Percentiles rank a stretch among this genome's conserved stretches.
These are phyloP conservation scores for Phytophthora quininea DNA, from an alignment of 352 stramenopile species.

Conservation along the genomic window DNA sequence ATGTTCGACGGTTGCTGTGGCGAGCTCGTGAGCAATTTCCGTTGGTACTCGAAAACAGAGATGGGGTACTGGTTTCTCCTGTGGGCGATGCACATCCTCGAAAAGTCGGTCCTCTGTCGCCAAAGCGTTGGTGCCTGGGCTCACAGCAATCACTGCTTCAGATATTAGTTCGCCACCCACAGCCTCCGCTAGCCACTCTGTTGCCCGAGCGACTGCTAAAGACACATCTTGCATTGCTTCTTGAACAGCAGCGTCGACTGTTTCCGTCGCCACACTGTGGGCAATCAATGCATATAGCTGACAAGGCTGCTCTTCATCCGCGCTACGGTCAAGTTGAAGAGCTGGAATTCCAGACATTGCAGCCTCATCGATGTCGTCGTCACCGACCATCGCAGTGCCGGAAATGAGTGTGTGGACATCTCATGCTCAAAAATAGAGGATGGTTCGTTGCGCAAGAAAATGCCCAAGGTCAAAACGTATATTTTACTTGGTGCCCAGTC, in stretches of 20 bases:
- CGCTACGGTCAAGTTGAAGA: conserved; percentile 9
- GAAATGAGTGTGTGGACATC: conserved; percentile 20
- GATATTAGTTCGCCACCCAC: conserved; percentile 21
- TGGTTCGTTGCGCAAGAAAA: too few relatives aligned
- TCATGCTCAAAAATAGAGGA: conserved; percentile 37
- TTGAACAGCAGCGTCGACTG: conserved; percentile 12
- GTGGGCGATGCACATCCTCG: too few relatives aligned
- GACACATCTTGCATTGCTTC: conserved; percentile 22
- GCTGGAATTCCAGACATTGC: conserved; percentile 7
- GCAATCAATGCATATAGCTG: conserved; percentile 7
- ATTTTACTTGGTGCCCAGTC: not conserved
- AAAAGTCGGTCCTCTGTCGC: not conserved
- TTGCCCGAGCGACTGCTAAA: conserved; percentile 17
- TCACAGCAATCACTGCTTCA: conserved; percentile 6
- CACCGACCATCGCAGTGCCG: conserved; percentile 14
- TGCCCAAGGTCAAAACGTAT: too few relatives aligned
- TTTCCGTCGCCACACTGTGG: conserved; percentile 13
- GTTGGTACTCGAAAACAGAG: conserved; percentile 1
- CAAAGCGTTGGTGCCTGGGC: not conserved
- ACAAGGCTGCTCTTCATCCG: not conserved
- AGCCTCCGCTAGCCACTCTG: conserved; percentile 22
- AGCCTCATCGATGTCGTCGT: conserved; percentile 2
- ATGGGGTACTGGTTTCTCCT: not conserved
- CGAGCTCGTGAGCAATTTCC: conserved; percentile 19
- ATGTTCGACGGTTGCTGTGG: conserved; percentile 21